A percentile compares a stretch with the other conserved stretches of the same genome.
These are phyloP conservation scores for Peronospora tabacina DNA, from an alignment of 352 stramenopile species.

Conservation along the genomic window DNA sequence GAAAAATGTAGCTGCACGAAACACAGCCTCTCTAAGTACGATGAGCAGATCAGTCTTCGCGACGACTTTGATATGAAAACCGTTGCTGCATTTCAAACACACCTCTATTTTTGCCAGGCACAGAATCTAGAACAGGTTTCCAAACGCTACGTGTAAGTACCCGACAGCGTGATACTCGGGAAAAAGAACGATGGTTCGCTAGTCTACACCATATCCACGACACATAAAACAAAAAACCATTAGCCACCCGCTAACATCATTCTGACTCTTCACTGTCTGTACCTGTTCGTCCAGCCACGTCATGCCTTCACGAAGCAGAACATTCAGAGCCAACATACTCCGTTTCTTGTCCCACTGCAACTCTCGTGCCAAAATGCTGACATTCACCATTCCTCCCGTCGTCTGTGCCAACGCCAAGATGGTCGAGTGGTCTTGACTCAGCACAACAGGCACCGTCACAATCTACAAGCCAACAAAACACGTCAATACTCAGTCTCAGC, in stretches of 20 bases:
- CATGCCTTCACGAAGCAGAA: conserved; percentile 92
- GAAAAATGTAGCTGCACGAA: not conserved
- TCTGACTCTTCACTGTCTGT: not conserved
- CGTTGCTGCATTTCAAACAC: conserved; percentile 3
- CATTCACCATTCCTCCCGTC: conserved; percentile 83
- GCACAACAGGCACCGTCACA: conserved; percentile 91
- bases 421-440: conserved; percentile 92
- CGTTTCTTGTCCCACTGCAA: conserved; percentile 89
- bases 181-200: conserved; percentile 81
- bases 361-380: conserved; percentile 69
- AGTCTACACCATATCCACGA: conserved; percentile 3
- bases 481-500: not conserved
- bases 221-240: not conserved
- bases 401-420: conserved; percentile 88
- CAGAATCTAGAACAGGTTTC: conserved; percentile 2
- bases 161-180: conserved; percentile 76
- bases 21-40: conserved; percentile 27
- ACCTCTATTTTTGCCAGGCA: conserved; percentile 4
- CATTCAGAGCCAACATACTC: conserved; percentile 85
- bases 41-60: conserved; percentile 6
- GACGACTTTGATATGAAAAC: conserved; percentile 7
- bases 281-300: conserved; percentile 93
- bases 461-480: conserved; percentile 42
- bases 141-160: conserved; percentile 51
- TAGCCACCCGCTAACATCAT: not conserved